Evolutionary conservation across 495 filamentous ascomycete species (phyloP).

Genomic region (Friedmanniomyces simplex): DNA sequence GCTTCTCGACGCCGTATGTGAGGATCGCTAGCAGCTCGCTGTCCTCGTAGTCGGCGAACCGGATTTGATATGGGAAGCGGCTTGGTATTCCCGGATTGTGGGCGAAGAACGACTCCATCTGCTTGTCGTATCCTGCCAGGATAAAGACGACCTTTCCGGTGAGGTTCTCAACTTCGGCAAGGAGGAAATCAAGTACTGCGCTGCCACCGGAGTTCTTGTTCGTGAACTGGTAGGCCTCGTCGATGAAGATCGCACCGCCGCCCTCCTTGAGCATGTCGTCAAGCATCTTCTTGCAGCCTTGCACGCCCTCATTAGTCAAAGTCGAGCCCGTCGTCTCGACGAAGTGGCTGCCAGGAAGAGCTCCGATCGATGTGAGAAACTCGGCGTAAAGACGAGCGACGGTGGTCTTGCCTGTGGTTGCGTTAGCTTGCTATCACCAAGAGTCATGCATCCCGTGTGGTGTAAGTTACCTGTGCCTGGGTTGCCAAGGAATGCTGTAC

Average conservation of each 20-base stretch:
- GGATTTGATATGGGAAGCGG: slow-evolving; percentile 54
- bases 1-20: slow-evolving; percentile 35
- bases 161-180: slow-evolving; percentile 65
- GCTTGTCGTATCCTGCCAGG: slow-evolving; percentile 62
- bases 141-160: slow-evolving; percentile 68
- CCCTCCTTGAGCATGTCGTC: slow-evolving; percentile 43
- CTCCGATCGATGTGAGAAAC: slow-evolving; percentile 51
- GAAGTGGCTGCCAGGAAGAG: slow-evolving; percentile 39
- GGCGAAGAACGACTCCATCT: slow-evolving; percentile 72
- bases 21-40: slow-evolving; percentile 52
- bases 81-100: slow-evolving; percentile 69
- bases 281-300: slow-evolving; percentile 47
- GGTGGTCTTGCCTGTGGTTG: slow-evolving; percentile 63
- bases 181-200: slow-evolving; percentile 60
- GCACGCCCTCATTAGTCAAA: slow-evolving; percentile 54
- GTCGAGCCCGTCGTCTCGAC: slow-evolving; percentile 58
- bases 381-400: slow-evolving; percentile 67
- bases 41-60: slow-evolving; percentile 63
- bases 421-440: no score
- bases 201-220: slow-evolving; percentile 39
- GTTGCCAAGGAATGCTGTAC: slow-evolving; percentile 60
- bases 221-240: slow-evolving; percentile 65
- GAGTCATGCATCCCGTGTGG: no score
- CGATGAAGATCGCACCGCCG: slow-evolving; percentile 61
- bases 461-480: slow-evolving; percentile 75